Conservation (phyloP, 768 basidiomycete species). For the Panellus pusillus region DNA sequence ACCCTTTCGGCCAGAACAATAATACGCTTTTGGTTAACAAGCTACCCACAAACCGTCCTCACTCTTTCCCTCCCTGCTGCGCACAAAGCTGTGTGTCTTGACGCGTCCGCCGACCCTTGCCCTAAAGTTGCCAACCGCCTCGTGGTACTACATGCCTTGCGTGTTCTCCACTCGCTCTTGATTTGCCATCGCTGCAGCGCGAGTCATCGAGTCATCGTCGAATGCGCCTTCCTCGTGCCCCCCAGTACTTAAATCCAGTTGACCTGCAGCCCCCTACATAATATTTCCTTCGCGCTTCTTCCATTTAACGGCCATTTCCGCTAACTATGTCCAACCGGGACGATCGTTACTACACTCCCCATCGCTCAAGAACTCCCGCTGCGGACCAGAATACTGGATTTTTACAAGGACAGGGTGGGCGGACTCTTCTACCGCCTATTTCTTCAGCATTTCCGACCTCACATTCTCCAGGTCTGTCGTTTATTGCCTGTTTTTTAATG, state of each 20-base stretch:
- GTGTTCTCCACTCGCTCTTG: slow-evolving; percentile 45
- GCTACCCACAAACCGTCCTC: slow-evolving; percentile 27
- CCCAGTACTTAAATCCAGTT: slow-evolving; percentile 46
- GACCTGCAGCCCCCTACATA: slow-evolving; percentile 49
- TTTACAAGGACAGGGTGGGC: slow-evolving; percentile 86
- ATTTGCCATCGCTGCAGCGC: slow-evolving; percentile 39
- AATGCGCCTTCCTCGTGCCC: slow-evolving; percentile 33
- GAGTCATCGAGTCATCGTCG: slow-evolving; percentile 26
- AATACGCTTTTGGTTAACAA: slow-evolving; percentile 38
- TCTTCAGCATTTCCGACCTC: slow-evolving; percentile 83
- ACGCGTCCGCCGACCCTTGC: slow-evolving; percentile 35
- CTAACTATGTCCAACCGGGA: slow-evolving; percentile 65
- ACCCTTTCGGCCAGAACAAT: slow-evolving; percentile 30
- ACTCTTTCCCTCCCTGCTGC: slow-evolving; percentile 24
- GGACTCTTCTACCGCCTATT: slow-evolving; percentile 85
- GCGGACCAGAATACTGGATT: slow-evolving; percentile 64
- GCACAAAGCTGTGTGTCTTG: slow-evolving; percentile 27
- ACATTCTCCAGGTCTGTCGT: slow-evolving; percentile 87
- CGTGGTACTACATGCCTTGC: slow-evolving; percentile 56
- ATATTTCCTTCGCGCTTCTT: slow-evolving; percentile 52
- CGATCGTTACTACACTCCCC: slow-evolving; percentile 67
- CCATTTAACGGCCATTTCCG: slow-evolving; percentile 33
- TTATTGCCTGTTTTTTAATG: slow-evolving; percentile 49
- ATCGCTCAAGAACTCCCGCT: slow-evolving; percentile 71
- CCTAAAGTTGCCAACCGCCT: slow-evolving; percentile 44